These are phyloP conservation scores for Neolentinus lepideus DNA, from an alignment of 1,284 basidiomycete genomes.

Conservation along the genomic window DNA sequence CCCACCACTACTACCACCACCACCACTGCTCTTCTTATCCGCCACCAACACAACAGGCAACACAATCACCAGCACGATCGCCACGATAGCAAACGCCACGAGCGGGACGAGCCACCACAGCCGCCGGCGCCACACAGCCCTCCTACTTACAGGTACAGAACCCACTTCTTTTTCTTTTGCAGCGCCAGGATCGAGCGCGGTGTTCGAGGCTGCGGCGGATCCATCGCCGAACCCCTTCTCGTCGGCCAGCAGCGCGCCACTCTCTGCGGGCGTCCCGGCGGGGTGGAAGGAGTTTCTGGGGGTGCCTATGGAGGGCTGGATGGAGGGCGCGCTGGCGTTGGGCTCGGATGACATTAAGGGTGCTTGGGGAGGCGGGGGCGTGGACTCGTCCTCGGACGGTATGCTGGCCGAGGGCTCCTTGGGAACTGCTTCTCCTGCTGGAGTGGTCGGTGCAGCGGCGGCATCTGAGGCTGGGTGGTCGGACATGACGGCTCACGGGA, in stretches of 20 bases:
- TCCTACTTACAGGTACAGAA: neutral
- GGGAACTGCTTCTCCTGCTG: neutral
- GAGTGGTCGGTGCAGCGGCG: neutral
- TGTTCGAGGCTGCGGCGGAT: neutral
- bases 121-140: neutral
- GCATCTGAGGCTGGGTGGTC: neutral
- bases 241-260: neutral
- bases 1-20: neutral
- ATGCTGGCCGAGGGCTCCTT: neutral
- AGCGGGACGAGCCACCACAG: neutral
- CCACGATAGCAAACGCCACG: neutral
- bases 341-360: neutral
- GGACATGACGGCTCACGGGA: neutral
- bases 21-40: neutral
- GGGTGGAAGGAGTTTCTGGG: neutral
- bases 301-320: neutral
- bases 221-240: neutral
- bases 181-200: neutral
- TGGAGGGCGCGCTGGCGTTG: neutral
- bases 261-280: neutral
- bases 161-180: neutral
- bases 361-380: neutral
- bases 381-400: neutral
- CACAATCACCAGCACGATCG: neutral
- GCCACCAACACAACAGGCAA: slow-evolving; percentile 1